Conservation (phyloP, 164 flowering plant genomes). For the Vitis cinerea region DNA sequence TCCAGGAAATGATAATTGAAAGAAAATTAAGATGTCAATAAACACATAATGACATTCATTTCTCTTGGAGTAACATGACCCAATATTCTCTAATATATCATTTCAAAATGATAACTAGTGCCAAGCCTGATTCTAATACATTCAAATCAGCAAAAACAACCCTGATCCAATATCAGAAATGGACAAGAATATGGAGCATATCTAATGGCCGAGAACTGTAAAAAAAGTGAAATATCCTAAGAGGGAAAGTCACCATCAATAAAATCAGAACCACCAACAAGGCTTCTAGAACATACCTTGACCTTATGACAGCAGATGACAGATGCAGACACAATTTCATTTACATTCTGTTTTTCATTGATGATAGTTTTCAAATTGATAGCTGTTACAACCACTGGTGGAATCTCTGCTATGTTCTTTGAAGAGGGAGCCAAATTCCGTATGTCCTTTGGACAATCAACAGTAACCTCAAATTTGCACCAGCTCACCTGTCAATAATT, state of each 20-base stretch:
- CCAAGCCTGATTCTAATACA: not conserved
- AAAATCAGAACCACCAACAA: conserved; percentile 4
- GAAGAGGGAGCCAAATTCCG: conserved; percentile 38
- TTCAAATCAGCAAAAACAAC: not conserved
- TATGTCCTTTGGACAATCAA: conserved; percentile 79
- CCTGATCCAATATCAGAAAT: not conserved
- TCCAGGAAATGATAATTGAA: too few relatives aligned
- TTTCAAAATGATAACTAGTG: too few relatives aligned
- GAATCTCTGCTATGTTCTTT: conserved; percentile 51
- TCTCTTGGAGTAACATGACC: too few relatives aligned
- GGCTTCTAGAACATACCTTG: conserved; percentile 56
- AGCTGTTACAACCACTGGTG: conserved; percentile 85
- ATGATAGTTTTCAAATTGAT: conserved; percentile 82
- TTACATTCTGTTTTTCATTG: conserved; percentile 69
- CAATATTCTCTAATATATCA: too few relatives aligned
- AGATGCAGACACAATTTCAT: conserved; percentile 94
- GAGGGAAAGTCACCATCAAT: not conserved
- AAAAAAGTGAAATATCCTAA: not conserved
- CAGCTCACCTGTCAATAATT: conserved; percentile 79
- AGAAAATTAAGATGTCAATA: too few relatives aligned
- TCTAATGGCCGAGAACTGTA: not conserved
- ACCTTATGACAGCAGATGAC: conserved; percentile 77
- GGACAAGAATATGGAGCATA: not conserved
- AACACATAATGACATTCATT: too few relatives aligned
- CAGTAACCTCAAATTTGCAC: conserved; percentile 89